A percentile compares a stretch with the other conserved stretches of the same genome.
Conservation (phyloP, 2,329 filamentous ascomycete species). For the Fonsecaea erecta region DNA sequence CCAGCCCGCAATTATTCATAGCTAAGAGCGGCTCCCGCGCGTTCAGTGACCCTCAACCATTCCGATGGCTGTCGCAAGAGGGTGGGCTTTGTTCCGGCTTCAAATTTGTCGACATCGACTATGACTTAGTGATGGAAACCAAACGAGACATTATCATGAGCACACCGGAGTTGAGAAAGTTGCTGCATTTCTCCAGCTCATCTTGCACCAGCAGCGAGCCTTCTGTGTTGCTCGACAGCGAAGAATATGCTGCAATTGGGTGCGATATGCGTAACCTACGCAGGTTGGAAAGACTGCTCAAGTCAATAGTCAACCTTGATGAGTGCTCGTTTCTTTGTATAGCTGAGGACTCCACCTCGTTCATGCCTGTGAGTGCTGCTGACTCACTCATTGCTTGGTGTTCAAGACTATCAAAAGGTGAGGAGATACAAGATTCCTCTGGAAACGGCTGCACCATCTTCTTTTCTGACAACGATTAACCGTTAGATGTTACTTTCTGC, state of each 20-base stretch:
- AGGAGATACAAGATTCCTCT: constrained; percentile 32
- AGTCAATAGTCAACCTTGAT: constrained; percentile 60
- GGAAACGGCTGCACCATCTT: neutral
- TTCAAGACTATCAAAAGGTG: constrained; percentile 69
- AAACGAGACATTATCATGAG: constrained; percentile 35
- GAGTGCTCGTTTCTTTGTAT: constrained; percentile 74
- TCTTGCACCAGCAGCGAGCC: neutral
- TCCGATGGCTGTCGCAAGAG: constrained; percentile 76
- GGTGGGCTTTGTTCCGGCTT: constrained; percentile 47
- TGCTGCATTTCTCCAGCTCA: constrained; percentile 17
- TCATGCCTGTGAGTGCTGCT: constrained; percentile 76
- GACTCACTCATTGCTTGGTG: constrained; percentile 81
- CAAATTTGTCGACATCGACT: constrained; percentile 38
- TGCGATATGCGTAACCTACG: constrained; percentile 64
- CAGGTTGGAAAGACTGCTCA: constrained; percentile 64
- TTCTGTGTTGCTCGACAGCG: constrained; percentile 25
- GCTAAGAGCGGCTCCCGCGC: neutral
- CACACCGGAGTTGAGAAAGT: constrained; percentile 30
- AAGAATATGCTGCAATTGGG: constrained; percentile 36
- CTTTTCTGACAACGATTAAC: neutral
- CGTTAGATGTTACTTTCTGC: constrained; percentile 71
- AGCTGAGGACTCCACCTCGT: constrained; percentile 88
- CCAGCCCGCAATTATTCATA: neutral
- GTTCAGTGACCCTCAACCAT: constrained; percentile 79
- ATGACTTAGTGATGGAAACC: constrained; percentile 34